These are phyloP conservation scores for Sphagnum contortum DNA, from an alignment of 225 moss, liverwort and hornwort genomes.

Conservation along the genomic window DNA sequence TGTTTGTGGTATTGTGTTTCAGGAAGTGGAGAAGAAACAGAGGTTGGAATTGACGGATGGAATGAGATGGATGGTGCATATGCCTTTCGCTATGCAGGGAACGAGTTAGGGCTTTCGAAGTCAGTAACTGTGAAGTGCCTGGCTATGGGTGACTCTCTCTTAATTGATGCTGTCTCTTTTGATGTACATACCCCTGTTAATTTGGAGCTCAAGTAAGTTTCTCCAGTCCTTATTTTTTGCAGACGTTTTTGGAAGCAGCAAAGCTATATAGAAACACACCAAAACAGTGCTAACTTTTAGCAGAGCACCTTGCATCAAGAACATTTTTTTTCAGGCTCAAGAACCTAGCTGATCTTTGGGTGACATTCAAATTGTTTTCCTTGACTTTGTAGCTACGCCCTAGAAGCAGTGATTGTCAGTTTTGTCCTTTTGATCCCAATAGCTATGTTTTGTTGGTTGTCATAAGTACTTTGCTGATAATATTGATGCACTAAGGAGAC, in stretches of 20 bases:
- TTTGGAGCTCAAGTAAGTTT: slow-evolving; percentile 72
- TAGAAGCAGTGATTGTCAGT: too few relatives aligned
- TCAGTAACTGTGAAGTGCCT: slow-evolving; percentile 77
- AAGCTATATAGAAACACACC: too few relatives aligned
- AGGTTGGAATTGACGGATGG: slow-evolving; percentile 98
- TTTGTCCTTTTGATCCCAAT: too few relatives aligned
- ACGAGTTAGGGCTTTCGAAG: slow-evolving; percentile 43
- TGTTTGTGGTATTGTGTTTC: background rate
- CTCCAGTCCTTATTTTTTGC: background rate
- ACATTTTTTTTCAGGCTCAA: too few relatives aligned
- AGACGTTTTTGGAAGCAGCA: background rate
- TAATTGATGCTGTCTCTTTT: slow-evolving; percentile 79
- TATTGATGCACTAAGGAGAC: too few relatives aligned
- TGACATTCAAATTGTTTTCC: too few relatives aligned
- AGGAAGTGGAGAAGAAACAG: slow-evolving; percentile 47
- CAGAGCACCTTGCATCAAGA: too few relatives aligned
- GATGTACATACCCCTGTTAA: slow-evolving; percentile 51
- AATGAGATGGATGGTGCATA: slow-evolving; percentile 80
- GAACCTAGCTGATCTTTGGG: too few relatives aligned
- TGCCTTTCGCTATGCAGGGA: slow-evolving; percentile 78
- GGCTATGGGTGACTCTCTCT: slow-evolving; percentile 78
- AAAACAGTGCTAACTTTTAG: too few relatives aligned
- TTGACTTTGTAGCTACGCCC: too few relatives aligned
- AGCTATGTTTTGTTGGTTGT: too few relatives aligned
- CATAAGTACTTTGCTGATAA: too few relatives aligned